Evolutionary conservation across 306 rosid species (phyloP), one percentile per base, ranked within the genome.

Genomic region (Castanea mollissima): DNA sequence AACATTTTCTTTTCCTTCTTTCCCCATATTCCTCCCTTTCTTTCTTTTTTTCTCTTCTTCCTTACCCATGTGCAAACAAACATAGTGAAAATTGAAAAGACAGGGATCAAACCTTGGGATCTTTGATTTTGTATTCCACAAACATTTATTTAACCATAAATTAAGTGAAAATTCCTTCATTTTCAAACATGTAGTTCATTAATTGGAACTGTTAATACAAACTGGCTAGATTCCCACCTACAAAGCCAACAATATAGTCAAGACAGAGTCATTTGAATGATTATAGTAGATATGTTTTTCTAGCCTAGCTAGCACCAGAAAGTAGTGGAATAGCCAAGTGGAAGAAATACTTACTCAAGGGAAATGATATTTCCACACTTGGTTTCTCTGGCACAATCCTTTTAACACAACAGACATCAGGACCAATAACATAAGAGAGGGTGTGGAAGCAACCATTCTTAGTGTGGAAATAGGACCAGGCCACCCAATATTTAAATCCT

Each of bases 161-260:
- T 9, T 49, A 49, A 29, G 44, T 64, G 20, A 46, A 29, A 29
- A 6, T 6, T 31, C 29, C 52, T 62, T 56, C 52, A 52, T 23
- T 81, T 60, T 74, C 86, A 25, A 6, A 52, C 72, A 2, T 31
- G 32, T 23, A 69, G 52, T 78, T 79, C 31, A 63, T 77, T 83
- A 73, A 74, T 78, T 78, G 58, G 71, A 68, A 74, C 51, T 19
- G 31, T 56, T 58, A 35, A 69, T 63, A 76, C 9, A 27, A 31
- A 56, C 46, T 16, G 4, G 35, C 67, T 69, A 73, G 67, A 74
- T 72, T 55, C 78, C 29, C 25, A 31, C 41, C 27, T 27, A 27
- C 31, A 31, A 67, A 71, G 54, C 69, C 38, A 65, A 55, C 29
- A 34, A n/a, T 46, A 71, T 64, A 73, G 73, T 71, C 83, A 38